Evolutionary conservation across 2,329 filamentous ascomycete species (phyloP).

Genomic region (Pyricularia sp.): DNA sequence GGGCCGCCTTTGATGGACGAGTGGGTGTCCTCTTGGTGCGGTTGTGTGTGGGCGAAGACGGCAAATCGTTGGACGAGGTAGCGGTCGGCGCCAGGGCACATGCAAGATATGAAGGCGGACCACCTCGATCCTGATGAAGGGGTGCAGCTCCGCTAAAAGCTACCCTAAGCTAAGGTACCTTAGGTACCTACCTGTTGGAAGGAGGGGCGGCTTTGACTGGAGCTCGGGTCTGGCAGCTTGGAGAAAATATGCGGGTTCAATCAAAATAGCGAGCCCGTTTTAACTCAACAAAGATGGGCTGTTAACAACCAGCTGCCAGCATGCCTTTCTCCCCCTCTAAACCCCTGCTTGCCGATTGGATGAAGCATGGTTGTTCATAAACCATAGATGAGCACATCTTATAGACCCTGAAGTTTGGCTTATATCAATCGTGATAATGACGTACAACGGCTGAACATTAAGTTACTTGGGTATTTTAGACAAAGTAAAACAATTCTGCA

Average conservation of each 20-base stretch:
- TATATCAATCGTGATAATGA: not conserved
- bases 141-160: not conserved
- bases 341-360: not conserved
- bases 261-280: not conserved
- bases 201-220: not conserved
- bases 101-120: not conserved
- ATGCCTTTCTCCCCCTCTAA: not conserved
- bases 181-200: not conserved
- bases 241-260: not conserved
- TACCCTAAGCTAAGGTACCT: not conserved
- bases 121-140: not conserved
- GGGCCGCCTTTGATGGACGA: not conserved
- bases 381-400: not conserved
- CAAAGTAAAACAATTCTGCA: not conserved
- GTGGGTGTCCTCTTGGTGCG: not conserved
- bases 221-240: not conserved
- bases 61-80: not conserved
- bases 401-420: not conserved
- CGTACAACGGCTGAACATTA: not conserved
- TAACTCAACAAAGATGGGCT: not conserved
- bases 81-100: not conserved
- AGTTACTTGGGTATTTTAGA: not conserved
- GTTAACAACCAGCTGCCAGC: no score
- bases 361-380: not conserved
- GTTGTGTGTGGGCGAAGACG: not conserved